A percentile compares a stretch with the other conserved stretches of the same genome.
phyloP scores from a whole-genome alignment of 2,329 filamentous ascomycete species.

The Thielaviopsis musarum region DNA sequence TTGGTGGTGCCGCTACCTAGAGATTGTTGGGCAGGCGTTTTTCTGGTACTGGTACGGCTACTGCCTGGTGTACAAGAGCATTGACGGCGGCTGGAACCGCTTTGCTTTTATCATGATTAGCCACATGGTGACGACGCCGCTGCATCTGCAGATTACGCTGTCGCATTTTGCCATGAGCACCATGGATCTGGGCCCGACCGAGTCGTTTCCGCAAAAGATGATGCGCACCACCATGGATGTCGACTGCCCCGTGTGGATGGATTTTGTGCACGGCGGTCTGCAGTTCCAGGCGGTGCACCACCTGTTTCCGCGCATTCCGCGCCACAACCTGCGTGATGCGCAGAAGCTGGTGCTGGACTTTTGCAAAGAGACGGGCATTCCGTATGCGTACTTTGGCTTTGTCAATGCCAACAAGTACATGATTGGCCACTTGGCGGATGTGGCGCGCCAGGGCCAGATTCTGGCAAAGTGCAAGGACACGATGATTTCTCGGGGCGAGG shows the following conservation, averaged over 20 bases:
- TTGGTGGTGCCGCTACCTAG: constrained; percentile 72
- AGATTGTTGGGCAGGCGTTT: constrained; percentile 56
- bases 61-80: constrained; percentile 52
- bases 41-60: constrained; percentile 87
- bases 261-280: constrained; percentile 75
- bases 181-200: constrained; percentile 62
- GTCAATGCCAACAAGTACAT: constrained; percentile 70
- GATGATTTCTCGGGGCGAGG: constrained; percentile 11
- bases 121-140: constrained; percentile 62
- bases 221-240: constrained; percentile 88
- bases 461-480: constrained; percentile 52
- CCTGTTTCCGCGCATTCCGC: constrained; percentile 65
- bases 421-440: constrained; percentile 57
- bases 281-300: constrained; percentile 87
- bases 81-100: constrained; percentile 53
- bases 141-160: constrained; percentile 81
- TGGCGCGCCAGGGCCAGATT: constrained; percentile 63
- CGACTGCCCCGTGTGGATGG: constrained; percentile 73
- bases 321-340: constrained; percentile 63
- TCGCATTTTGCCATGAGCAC: constrained; percentile 93
- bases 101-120: constrained; percentile 63
- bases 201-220: constrained; percentile 84
- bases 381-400: constrained; percentile 76
- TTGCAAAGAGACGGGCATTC: constrained; percentile 65
- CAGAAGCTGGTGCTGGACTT: constrained; percentile 68